phyloP scores from a whole-genome alignment of 352 stramenopile species.

The Globisporangium cylindrosporum region DNA sequence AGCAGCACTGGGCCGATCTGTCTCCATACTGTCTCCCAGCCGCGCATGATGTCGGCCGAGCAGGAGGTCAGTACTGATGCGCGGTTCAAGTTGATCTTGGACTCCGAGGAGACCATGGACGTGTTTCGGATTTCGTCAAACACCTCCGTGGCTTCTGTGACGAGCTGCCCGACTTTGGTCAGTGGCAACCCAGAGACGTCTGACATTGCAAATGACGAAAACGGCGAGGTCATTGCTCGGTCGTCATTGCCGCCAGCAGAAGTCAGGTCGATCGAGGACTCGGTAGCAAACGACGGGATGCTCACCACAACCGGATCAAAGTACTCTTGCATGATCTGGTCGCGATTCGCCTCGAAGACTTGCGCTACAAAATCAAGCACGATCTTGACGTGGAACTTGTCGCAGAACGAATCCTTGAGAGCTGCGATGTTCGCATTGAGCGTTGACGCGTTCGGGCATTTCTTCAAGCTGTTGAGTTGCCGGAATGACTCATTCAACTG shows the following conservation, averaged over 20 bases:
- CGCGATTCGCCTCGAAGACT: slow-evolving; percentile 29
- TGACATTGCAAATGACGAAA: slow-evolving; percentile 8
- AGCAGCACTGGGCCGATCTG: slow-evolving; percentile 45
- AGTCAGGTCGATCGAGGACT: slow-evolving; percentile 19
- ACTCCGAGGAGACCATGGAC: slow-evolving; percentile 71
- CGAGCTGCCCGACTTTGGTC: slow-evolving; percentile 43
- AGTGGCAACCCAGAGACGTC: slow-evolving; percentile 2
- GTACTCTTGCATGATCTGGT: slow-evolving; percentile 57
- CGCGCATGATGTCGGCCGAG: slow-evolving; percentile 37
- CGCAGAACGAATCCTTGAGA: slow-evolving; percentile 64
- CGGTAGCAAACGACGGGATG: slow-evolving; percentile 33
- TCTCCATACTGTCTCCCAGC: slow-evolving; percentile 55
- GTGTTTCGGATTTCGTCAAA: slow-evolving; percentile 64
- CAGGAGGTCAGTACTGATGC: slow-evolving; percentile 49
- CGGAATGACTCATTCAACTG: slow-evolving; percentile 66
- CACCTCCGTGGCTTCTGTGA: slow-evolving; percentile 42
- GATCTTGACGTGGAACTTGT: slow-evolving; percentile 57
- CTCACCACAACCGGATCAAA: slow-evolving; percentile 48
- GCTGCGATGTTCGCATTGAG: slow-evolving; percentile 67
- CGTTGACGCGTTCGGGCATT: slow-evolving; percentile 55
- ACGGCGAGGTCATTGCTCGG: background rate
- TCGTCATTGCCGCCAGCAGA: slow-evolving; percentile 9
- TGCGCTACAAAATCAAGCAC: slow-evolving; percentile 56
- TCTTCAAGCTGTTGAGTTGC: slow-evolving; percentile 61
- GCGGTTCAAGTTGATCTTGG: slow-evolving; percentile 54